Evolutionary conservation across 192 early-diverging fungal species (phyloP).

Genomic region (Obelidium mucronatum): DNA sequence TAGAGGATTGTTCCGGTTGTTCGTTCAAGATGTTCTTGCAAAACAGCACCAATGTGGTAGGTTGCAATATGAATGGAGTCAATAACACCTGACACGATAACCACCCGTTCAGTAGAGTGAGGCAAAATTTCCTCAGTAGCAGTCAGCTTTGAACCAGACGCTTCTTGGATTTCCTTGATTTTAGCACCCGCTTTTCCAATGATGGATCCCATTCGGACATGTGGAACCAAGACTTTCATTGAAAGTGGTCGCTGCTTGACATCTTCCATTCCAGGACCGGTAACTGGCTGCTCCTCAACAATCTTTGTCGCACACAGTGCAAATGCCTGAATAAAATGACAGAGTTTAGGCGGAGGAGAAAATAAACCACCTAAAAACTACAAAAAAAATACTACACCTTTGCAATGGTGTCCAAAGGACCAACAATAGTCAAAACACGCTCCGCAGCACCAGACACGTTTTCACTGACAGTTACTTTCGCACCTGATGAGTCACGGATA

Average conservation of each 20-base stretch:
- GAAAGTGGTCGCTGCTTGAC: conserved; percentile 60
- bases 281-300: conserved; percentile 35
- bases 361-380: neutral
- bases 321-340: conserved; percentile 63
- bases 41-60: conserved; percentile 48
- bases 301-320: conserved; percentile 71
- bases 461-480: conserved; percentile 93
- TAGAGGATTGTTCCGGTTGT: conserved; percentile 41
- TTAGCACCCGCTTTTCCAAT: conserved; percentile 93
- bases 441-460: conserved; percentile 88
- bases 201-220: conserved; percentile 82
- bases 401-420: conserved; percentile 49
- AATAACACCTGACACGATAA: conserved; percentile 84
- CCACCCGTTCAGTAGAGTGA: conserved; percentile 90
- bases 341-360: conserved; percentile 5
- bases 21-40: conserved; percentile 38
- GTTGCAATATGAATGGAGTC: conserved; percentile 87
- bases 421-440: conserved; percentile 62
- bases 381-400: conserved; percentile 36
- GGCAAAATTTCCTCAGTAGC: conserved; percentile 93
- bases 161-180: conserved; percentile 96
- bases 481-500: conserved; percentile 81
- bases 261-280: conserved; percentile 48
- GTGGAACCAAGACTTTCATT: conserved; percentile 89
- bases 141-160: conserved; percentile 83